Conservation (phyloP, 495 filamentous ascomycete genomes). For the Annulohypoxylon maeteangense region DNA sequence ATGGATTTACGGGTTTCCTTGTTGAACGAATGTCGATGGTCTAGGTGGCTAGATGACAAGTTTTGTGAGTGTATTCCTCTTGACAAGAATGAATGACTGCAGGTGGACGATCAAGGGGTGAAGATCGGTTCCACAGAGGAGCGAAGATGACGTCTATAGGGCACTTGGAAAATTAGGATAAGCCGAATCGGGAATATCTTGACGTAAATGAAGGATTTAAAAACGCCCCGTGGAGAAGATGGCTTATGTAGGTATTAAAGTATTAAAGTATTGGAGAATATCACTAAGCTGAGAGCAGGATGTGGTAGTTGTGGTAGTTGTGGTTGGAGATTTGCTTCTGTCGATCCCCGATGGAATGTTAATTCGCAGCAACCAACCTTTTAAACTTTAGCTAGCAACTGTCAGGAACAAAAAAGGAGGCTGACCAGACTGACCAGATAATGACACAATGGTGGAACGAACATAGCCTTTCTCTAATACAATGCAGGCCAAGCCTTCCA, state of each 20-base stretch:
- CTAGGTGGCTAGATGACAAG: neutral
- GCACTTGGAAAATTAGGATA: conserved; percentile 12
- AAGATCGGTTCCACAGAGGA: conserved; percentile 21
- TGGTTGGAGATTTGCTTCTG: neutral
- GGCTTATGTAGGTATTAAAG: neutral
- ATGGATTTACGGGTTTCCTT: neutral
- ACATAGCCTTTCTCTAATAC: conserved; percentile 13
- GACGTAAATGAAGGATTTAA: neutral
- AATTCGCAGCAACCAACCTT: conserved; percentile 3
- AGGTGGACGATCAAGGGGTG: conserved; percentile 20
- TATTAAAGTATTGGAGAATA: neutral
- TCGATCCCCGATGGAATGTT: conserved; percentile 3
- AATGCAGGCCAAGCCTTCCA: neutral
- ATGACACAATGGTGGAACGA: conserved; percentile 21
- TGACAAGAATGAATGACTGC: conserved; percentile 2
- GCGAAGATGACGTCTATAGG: conserved; percentile 32
- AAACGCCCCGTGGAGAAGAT: neutral
- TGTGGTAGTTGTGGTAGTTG: neutral
- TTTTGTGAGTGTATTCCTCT: neutral
- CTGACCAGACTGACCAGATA: conserved; percentile 10
- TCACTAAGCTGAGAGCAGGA: neutral
- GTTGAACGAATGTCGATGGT: conserved; percentile 11
- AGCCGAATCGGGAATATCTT: neutral
- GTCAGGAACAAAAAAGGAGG: conserved; percentile 20
- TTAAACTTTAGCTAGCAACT: conserved; percentile 20